Base-by-base conservation (phyloP, 345 rosid genomes). In the Sonneratia caseolaris region DNA sequence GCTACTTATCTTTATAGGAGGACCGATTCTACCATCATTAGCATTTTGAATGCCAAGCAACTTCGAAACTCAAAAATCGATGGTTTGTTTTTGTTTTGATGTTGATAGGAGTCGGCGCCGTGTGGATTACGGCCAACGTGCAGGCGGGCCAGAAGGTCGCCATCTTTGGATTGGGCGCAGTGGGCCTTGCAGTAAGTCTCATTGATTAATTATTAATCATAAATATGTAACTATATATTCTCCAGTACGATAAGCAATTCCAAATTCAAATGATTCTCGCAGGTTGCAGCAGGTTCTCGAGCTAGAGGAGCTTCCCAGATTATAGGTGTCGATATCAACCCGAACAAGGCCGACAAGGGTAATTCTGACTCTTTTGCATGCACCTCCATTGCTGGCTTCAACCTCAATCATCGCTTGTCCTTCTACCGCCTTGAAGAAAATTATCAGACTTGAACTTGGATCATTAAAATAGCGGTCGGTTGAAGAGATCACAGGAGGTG, bases 251-350 rank as follows among this genome's bases (percentile, higher is more conserved):
- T 40, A 40, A 40, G 43, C 43, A 4, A 47, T 47, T 13, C 14
- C 15, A 13, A 47, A 53, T 53, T 53, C 15, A 48, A 48, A 48
- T 3, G 18, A 53, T 53, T 53, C 21, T 14, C 12, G 56, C 73
- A 90, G 91, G 93, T 81, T 0, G 85, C 87, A 11, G 86, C 87
- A 74, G 93, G 89, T 69, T 84, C 90, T 21, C 79, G 93, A 73
- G 86, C 73, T 15, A 84, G 85, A 79, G 92, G 92, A 65, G 89
- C 91, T 15, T 82, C 88, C 18, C 84, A 77, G 71, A 88, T 90
- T 3, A 85, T 88, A 55, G 92, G 91, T 10, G 79, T 90, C 68
- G 93, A 90, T 64, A 71, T 76, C 57, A 84, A 84, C 76, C 74
- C 86, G 7, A 68, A 72, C 61, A 90, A 90, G 73, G 83, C 83